phyloP scores from a whole-genome alignment of 2,329 filamentous ascomycete species.

The Gremmenia infestans region DNA sequence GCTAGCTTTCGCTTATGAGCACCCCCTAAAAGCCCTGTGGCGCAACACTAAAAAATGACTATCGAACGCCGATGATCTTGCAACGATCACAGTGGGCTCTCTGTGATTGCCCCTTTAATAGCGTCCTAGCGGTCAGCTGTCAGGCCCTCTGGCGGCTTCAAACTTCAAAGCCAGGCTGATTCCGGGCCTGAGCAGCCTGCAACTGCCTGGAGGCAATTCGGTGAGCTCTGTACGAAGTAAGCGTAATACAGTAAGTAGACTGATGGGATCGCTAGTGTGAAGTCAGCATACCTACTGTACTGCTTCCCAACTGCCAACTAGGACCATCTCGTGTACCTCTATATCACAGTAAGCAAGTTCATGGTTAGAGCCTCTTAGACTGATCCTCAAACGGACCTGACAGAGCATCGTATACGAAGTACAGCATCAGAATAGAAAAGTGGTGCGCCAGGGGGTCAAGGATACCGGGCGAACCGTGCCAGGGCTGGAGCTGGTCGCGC shows the following conservation, averaged over 20 bases:
- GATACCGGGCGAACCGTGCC: constrained; percentile 21
- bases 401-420: constrained; percentile 2
- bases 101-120: constrained; percentile 4
- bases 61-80: constrained; percentile 19
- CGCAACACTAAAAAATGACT: constrained; percentile 15
- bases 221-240: too few species aligned
- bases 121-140: constrained; percentile 13
- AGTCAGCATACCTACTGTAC: too few species aligned
- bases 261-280: too few species aligned
- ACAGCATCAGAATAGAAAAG: constrained; percentile 22
- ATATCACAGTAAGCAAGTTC: too few species aligned
- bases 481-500: constrained; percentile 25
- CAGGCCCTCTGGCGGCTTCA: background rate
- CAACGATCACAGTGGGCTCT: background rate
- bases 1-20: constrained; percentile 9
- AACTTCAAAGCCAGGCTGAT: too few species aligned
- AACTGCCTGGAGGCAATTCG: too few species aligned
- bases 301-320: background rate
- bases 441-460: constrained; percentile 22
- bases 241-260: too few species aligned
- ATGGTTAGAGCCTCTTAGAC: too few species aligned
- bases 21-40: constrained; percentile 10
- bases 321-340: background rate
- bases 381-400: constrained; percentile 2
- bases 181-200: too few species aligned